Evolutionary conservation across 176 grass and related monocot genomes (phyloP), one percentile per base, ranked within the genome.

Genomic region (Juncus inflexus): DNA sequence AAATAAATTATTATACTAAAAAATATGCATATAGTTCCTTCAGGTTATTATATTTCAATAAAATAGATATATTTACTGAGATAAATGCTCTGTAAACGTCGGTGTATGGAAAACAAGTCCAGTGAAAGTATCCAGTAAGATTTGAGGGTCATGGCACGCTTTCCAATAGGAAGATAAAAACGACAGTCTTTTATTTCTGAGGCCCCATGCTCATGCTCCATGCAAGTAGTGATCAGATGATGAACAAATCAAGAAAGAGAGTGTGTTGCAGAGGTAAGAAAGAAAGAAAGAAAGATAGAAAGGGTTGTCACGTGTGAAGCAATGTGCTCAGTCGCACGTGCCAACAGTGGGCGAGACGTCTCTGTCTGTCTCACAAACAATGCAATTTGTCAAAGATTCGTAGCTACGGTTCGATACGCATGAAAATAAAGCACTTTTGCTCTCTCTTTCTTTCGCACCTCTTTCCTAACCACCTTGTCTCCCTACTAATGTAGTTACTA

Each of bases 291-390:
- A 58, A 67, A 72, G 60, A 51, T 51, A 62, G 41, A 55, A 43
- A 64, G 38, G 2, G 16, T 9, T 13, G 49, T 74, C 74, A 77
- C 74, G 79, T 78, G 84, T 56, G 76, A 62, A 41, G 74, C 51
- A 28, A 1, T 28, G 36, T 69, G 69, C 54, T 56, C 54, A 52
- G 39, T 2, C 78, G 75, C 84, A 83, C 75, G 84, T 86, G 75
- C 60, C 74, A 61, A 65, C 84, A 83, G 84, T 86, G 3, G 43
- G 49, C 28, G 78, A 74, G 15, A 60, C 61, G 66, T 69, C 66
- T 6, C 37, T 56, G 52, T 69, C 66, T 6, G 9, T 47, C 43
- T 47, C 9, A 47, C 9, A 6, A 47, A 6, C 43, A 28, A 47
- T 47, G 43, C 43, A 47, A 47, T 47, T 55, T 3, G 66, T 69